Base-by-base conservation (phyloP, 2,329 filamentous ascomycete species). In the Talaromyces verruculosus region DNA sequence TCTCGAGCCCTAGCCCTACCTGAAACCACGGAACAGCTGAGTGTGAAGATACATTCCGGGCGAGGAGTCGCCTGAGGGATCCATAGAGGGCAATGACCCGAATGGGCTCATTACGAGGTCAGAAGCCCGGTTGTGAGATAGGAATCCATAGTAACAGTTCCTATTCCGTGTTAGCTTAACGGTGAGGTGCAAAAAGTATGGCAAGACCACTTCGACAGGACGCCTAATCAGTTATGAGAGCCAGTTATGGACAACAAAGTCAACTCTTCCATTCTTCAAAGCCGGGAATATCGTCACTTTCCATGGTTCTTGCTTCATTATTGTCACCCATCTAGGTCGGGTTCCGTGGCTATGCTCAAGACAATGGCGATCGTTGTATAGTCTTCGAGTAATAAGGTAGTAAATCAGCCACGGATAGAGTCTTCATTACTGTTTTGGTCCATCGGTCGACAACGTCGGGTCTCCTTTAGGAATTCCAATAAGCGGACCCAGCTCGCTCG, bases 261-360 rank as follows among this genome's bases (percentile, higher is more conserved):
- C 8, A 37, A 17, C 7, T 15, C 15, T 7, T 33, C 45, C 8
- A 22, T 11, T 53, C 30, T 35, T 30, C 8, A 45, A 53, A 62
- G 33, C 33, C 60, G 45, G 60, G 37, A 49, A 15, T n/a, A 55
- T 63, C 61, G 28, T 55, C 51, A 19, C 33, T 28, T 51, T 55
- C 19, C 61, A 55, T 63, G 61, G 61, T 63, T 43, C 47, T 41
- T 43, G 61, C 33, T 55, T 55, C n/a, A 28, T 15, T 25, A 43
- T 22, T 43, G 22, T n/a, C 10, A 25, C 15, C 33, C 61, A 11
- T 51, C 13, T 11, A 28, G 47, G 45, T 62, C 33, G 35, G 15
- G 15, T 19, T 25, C n/a, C 17, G 47, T 51, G 61, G 61, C 47
- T 63, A 63, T 55, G 61, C 30, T 30, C 22, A 43, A 30, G 10